phyloP scores from a whole-genome alignment of 1,284 basidiomycete genomes.

The Clitocybe nebularis region DNA sequence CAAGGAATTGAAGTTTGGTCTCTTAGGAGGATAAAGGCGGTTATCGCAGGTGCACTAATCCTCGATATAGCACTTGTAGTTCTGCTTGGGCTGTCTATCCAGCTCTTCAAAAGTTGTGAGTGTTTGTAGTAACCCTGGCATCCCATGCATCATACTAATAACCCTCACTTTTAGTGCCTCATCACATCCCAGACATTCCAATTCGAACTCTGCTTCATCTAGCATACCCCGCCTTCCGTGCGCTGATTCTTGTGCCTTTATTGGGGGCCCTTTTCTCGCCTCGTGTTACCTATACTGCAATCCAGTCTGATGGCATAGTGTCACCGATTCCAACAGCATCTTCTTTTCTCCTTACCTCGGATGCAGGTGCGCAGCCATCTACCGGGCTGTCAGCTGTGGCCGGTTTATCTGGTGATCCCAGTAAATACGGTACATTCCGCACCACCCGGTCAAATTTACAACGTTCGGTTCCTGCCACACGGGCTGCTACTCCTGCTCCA shows the following conservation, averaged over 20 bases:
- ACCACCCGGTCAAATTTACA: slow-evolving; percentile 44
- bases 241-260: slow-evolving; percentile 58
- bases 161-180: slow-evolving; percentile 6
- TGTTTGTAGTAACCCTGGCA: slow-evolving; percentile 2
- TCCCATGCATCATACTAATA: slow-evolving; percentile 5
- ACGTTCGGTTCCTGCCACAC: slow-evolving; percentile 52
- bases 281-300: slow-evolving; percentile 54
- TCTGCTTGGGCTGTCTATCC: slow-evolving; percentile 45
- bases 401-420: slow-evolving; percentile 38
- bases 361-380: slow-evolving; percentile 36
- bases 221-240: slow-evolving; percentile 59
- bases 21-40: slow-evolving; percentile 50
- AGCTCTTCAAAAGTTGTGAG: slow-evolving; percentile 41
- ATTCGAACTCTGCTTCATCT: slow-evolving; percentile 49
- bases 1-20: slow-evolving; percentile 70
- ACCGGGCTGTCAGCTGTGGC: slow-evolving; percentile 43
- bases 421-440: slow-evolving; percentile 75
- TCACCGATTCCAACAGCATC: slow-evolving; percentile 38
- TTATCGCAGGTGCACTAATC: slow-evolving; percentile 46
- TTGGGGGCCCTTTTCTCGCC: slow-evolving; percentile 55
- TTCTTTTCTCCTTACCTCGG: slow-evolving; percentile 50
- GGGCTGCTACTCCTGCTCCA: slow-evolving; percentile 60
- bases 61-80: slow-evolving; percentile 59
- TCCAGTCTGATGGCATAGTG: slow-evolving; percentile 39
- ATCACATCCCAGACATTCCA: slow-evolving; percentile 36